A percentile compares a stretch with the other conserved stretches of the same genome.
These are phyloP conservation scores for Coniochaeta sp. DNA, from an alignment of 2,329 filamentous ascomycete species.

Conservation along the genomic window DNA sequence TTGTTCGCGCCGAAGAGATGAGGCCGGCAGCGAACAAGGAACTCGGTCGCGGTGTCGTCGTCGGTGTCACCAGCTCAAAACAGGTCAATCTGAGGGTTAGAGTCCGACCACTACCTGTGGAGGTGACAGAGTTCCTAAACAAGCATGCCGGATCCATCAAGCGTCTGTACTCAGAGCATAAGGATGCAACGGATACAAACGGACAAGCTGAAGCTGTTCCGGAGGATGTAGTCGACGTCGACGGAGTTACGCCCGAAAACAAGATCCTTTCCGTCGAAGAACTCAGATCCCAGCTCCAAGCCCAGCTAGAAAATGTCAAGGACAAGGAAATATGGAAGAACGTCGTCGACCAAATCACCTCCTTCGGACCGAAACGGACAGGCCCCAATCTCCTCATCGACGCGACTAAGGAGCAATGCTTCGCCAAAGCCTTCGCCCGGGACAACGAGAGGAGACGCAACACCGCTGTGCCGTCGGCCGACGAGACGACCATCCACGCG, in stretches of 20 bases:
- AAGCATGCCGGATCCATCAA: conserved; percentile 78
- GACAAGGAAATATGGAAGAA: conserved; percentile 71
- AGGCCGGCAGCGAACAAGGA: conserved; percentile 79
- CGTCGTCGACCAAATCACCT: conserved; percentile 72
- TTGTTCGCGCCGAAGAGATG: conserved; percentile 86
- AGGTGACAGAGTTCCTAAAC: conserved; percentile 77
- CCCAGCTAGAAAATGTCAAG: conserved; percentile 63
- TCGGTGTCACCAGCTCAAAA: conserved; percentile 74
- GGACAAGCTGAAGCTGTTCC: conserved; percentile 28
- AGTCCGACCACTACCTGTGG: conserved; percentile 69
- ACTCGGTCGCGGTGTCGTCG: conserved; percentile 73
- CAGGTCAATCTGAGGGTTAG: conserved; percentile 72
- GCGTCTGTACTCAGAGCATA: conserved; percentile 65
- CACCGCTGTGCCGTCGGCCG: conserved; percentile 28
- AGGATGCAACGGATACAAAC: conserved; percentile 35
- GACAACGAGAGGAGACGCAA: conserved; percentile 5
- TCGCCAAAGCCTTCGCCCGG: conserved; percentile 59
- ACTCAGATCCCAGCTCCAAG: conserved; percentile 65
- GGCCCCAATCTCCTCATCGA: conserved; percentile 91
- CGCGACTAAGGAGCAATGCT: conserved; percentile 63
- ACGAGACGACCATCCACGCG: conserved; percentile 43
- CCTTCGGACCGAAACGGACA: conserved; percentile 78
- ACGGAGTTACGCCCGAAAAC: conserved; percentile 49
- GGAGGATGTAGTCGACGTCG: conserved; percentile 26
- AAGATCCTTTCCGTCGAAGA: conserved; percentile 64